Base-by-base conservation (phyloP, 768 basidiomycete genomes). In the Lactarius hengduanensis region DNA sequence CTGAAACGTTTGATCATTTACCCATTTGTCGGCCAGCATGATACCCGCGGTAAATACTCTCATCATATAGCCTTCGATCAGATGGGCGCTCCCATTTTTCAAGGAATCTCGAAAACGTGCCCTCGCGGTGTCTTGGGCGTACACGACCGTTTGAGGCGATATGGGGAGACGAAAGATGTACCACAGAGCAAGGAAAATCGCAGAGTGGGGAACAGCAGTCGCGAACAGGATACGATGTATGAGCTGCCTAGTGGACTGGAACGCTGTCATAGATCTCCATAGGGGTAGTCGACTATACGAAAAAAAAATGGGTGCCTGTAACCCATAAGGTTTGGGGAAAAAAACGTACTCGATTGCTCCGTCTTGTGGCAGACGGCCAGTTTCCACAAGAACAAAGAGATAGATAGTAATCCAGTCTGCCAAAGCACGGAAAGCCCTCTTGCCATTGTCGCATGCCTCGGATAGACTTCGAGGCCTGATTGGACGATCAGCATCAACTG, bases 11-110 rank as follows among this genome's bases (percentile, higher is more conserved):
- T 58, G 58, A 30, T 78, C 78, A 16, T 78, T 78, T 30, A 79
- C 64, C 10, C 72, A 68, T 62, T 78, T 78, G 54, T 78, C 77
- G 7, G 73, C 68, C 58, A 78, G 71, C 74, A 79, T 78, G 30
- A 78, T 76, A 59, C 75, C 79, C 28, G 68, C 53, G 45, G 77
- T 68, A 57, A 78, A 79, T 18, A 73, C 68, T 34, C 72, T 76
- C 61, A 78, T 70, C 76, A 79, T 72, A 53, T 78, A 76, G 15
- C 77, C 77, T 59, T 78, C 77, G 15, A 69, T 71, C 41, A 71
- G 57, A 32, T 66, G 67, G 9, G 71, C 62, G 22, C 78, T 75
- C 36, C 73, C 72, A 57, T 71, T 69, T 59, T 71, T 70, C 32
- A 79, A 69, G 65, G 72, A 74, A 60, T 72, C 73, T 34, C 78